Percentiles rank a stretch among this genome's conserved stretches.
These are phyloP conservation scores for grape (Vitis vinifera) DNA, from an alignment of 164 flowering plant genomes.

Conservation along the genomic window ASM3070453v1 NC_081818.1:29522001-29522500, in stretches of 20 bases:
- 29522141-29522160: constrained; percentile 85
- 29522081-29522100: constrained; percentile 73
- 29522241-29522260: constrained; percentile 69
- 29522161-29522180: constrained; percentile 86
- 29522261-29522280: constrained; percentile 92
- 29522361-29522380: constrained; percentile 96
- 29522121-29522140: constrained; percentile 95
- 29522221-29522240: constrained; percentile 90
- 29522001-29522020: constrained; percentile 81
- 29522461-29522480: constrained; percentile 87
- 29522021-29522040: constrained; percentile 95
- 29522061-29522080: constrained; percentile 82
- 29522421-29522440: constrained; percentile 76
- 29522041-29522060: constrained; percentile 99
- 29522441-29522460: constrained; percentile 97
- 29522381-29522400: constrained; percentile 92
- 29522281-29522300: constrained; percentile 90
- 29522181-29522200: constrained; percentile 95
- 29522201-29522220: constrained; percentile 91
- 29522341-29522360: constrained; percentile 78
- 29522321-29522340: constrained; percentile 73
- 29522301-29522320: constrained; percentile 76
- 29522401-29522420: constrained; percentile 96
- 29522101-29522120: constrained; percentile 95
- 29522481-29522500: constrained; percentile 83